Conservation (phyloP, 306 rosid genomes). For the Citrullus colocynthis region DNA sequence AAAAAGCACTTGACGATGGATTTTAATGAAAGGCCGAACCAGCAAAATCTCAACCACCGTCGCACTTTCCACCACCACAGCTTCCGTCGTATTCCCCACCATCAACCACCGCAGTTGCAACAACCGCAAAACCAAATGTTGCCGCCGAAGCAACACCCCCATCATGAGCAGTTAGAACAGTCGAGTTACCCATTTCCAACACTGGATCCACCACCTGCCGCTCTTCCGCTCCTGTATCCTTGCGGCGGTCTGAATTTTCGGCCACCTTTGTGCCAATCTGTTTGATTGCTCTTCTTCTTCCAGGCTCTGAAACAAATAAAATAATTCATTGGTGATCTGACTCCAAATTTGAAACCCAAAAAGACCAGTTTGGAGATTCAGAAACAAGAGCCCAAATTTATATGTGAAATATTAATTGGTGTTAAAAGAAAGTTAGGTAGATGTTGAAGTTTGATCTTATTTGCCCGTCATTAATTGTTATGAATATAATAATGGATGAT, state of each 20-base stretch:
- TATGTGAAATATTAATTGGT: background rate
- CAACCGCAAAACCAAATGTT: background rate
- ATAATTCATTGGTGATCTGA: background rate
- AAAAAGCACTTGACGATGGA: background rate
- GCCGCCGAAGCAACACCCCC: background rate
- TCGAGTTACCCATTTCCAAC: background rate
- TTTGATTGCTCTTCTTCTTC: background rate
- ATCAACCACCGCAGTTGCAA: background rate
- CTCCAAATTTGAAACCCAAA: background rate
- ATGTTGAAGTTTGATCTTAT: background rate
- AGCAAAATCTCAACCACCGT: background rate
- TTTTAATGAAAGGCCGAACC: background rate
- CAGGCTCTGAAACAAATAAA: background rate
- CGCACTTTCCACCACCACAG: background rate
- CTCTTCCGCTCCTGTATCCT: background rate
- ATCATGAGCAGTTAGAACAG: conserved; percentile 5
- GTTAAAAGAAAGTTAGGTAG: background rate
- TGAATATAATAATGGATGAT: no score
- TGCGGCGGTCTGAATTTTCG: background rate
- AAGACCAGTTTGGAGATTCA: background rate
- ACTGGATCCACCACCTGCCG: background rate
- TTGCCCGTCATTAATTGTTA: background rate
- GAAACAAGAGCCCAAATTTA: background rate
- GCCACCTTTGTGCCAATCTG: background rate
- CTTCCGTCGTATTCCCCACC: background rate